Conservation (phyloP, 2,329 filamentous ascomycete species). For the Endoconidiophora laricicola region DNA sequence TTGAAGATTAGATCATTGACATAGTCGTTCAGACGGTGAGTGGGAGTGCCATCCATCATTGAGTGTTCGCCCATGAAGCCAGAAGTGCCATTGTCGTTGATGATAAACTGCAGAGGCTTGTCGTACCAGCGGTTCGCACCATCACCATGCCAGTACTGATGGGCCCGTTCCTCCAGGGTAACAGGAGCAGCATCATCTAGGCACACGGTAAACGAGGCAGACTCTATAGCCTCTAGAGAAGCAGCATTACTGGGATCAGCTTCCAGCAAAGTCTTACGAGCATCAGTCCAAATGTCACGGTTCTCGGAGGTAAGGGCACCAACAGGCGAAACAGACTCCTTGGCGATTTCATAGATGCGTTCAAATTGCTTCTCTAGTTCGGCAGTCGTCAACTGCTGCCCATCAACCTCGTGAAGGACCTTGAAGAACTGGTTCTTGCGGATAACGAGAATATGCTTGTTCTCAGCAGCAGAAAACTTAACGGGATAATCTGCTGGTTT, state of each 20-base stretch:
- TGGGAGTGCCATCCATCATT: constrained; percentile 99
- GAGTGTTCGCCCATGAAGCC: constrained; percentile 98
- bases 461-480: constrained; percentile 57
- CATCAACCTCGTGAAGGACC: constrained; percentile 62
- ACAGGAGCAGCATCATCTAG: constrained; percentile 83
- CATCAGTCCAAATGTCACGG: constrained; percentile 82
- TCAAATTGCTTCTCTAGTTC: constrained; percentile 86
- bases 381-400: constrained; percentile 69
- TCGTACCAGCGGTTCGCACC: constrained; percentile 93
- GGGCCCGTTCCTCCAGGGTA: constrained; percentile 86
- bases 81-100: constrained; percentile 94
- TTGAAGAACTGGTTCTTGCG: constrained; percentile 98
- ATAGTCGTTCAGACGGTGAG: constrained; percentile 91
- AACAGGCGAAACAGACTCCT: constrained; percentile 52
- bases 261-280: constrained; percentile 56
- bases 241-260: constrained; percentile 66
- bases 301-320: constrained; percentile 82
- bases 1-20: constrained; percentile 82
- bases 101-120: constrained; percentile 93
- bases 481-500: constrained; percentile 66
- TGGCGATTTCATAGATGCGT: constrained; percentile 59
- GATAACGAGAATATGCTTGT: constrained; percentile 79
- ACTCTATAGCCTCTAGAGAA: constrained; percentile 66
- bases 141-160: constrained; percentile 96
- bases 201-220: constrained; percentile 80